A percentile compares a stretch with the other conserved stretches of the same genome.
phyloP scores from a whole-genome alignment of 176 grass and related monocot genomes.

The Aechmea fasciata region DNA sequence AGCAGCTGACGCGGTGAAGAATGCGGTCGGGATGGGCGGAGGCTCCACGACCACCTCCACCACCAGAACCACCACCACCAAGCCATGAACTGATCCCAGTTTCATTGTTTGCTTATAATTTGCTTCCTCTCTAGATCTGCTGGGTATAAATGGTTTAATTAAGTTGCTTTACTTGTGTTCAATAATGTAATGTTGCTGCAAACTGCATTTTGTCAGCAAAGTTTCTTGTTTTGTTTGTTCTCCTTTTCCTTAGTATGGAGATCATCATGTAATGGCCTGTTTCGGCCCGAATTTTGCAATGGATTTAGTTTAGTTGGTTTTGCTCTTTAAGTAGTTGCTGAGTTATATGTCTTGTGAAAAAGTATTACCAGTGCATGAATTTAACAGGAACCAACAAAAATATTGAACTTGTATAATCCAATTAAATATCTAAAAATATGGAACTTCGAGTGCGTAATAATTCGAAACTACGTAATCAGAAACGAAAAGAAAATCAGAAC shows the following conservation, averaged over 20 bases:
- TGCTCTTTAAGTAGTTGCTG: neutral
- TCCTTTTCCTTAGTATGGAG: neutral
- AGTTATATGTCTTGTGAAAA: too few relatives aligned
- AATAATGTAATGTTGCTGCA: conserved; percentile 1
- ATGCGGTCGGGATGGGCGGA: conserved; percentile 11
- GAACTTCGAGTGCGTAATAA: too few relatives aligned
- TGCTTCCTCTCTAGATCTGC: too few relatives aligned
- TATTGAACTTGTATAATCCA: too few relatives aligned
- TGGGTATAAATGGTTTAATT: too few relatives aligned
- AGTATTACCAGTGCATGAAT: too few relatives aligned
- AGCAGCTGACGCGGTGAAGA: conserved; percentile 3
- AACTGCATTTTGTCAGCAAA: neutral
- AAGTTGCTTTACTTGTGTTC: neutral
- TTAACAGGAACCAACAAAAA: too few relatives aligned
- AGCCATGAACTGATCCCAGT: conserved; percentile 1
- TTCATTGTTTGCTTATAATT: neutral
- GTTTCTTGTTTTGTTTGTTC: neutral
- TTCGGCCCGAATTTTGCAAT: neutral
- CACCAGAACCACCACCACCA: neutral
- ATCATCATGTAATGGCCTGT: neutral
- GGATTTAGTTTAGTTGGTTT: neutral
- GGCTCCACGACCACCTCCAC: neutral
- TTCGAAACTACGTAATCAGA: too few relatives aligned
- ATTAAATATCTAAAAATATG: too few relatives aligned
- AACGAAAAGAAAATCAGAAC: too few relatives aligned